Percentiles rank a stretch among this genome's conserved stretches.
Conservation (phyloP, 192 early-diverging fungal species). For the Entomortierella beljakovae region DNA sequence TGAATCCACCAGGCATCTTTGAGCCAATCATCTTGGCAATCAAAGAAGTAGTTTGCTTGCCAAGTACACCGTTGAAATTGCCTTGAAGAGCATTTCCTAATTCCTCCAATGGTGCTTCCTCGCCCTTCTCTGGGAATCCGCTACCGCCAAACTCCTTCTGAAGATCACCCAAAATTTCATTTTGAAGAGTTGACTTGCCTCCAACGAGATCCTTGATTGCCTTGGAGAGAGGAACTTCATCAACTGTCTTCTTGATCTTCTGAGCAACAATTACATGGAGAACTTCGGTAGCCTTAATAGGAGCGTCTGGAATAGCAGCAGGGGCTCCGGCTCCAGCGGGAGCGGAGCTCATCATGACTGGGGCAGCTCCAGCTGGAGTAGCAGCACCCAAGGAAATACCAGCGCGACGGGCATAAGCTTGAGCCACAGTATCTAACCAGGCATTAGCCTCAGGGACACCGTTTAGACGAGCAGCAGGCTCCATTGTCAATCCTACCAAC, state of each 20-base stretch:
- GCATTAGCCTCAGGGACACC: conserved; percentile 78
- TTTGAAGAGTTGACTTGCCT: conserved; percentile 97
- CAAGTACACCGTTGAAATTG: conserved; percentile 75
- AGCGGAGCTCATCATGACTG: conserved; percentile 32
- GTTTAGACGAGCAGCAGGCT: conserved; percentile 83
- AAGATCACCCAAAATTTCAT: conserved; percentile 96
- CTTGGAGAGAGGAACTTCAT: conserved; percentile 79
- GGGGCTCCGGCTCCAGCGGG: conserved; percentile 40
- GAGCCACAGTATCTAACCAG: conserved; percentile 83
- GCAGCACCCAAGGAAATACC: conserved; percentile 73
- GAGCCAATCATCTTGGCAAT: conserved; percentile 83
- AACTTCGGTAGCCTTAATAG: conserved; percentile 86
- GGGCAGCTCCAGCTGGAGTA: conserved; percentile 59
- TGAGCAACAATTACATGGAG: conserved; percentile 88
- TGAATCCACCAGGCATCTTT: conserved; percentile 96
- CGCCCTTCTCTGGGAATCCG: conserved; percentile 88
- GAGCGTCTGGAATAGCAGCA: conserved; percentile 69
- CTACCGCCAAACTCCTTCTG: conserved; percentile 88
- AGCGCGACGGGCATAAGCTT: conserved; percentile 75
- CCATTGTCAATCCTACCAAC: conserved; percentile 83
- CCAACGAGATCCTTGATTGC: conserved; percentile 94
- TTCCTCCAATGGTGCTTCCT: conserved; percentile 89
- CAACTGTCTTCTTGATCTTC: conserved; percentile 88
- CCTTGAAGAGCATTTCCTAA: conserved; percentile 75
- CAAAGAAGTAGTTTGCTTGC: conserved; percentile 82